These are phyloP conservation scores for Phlebopus sp. DNA, from an alignment of 1,284 basidiomycete genomes.

Conservation along the genomic window DNA sequence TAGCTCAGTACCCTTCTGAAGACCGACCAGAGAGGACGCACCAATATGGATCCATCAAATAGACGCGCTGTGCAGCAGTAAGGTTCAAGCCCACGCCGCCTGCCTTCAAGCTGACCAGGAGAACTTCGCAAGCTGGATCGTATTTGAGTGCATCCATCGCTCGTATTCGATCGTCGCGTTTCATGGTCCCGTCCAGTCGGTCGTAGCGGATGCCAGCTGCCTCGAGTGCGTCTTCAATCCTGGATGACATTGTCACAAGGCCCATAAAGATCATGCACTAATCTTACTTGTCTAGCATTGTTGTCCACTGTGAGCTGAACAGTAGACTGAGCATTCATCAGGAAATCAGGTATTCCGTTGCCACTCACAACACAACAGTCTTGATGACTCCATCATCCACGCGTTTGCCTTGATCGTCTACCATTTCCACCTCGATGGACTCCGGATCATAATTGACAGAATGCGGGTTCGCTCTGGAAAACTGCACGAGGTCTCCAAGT, in stretches of 20 bases:
- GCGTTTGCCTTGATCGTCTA: conserved; percentile 70
- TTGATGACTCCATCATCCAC: conserved; percentile 71
- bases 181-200: conserved; percentile 95
- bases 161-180: conserved; percentile 85
- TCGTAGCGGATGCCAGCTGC: conserved; percentile 80
- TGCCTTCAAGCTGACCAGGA: conserved; percentile 93
- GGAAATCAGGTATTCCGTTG: conserved; percentile 3
- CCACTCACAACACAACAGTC: conserved; percentile 86
- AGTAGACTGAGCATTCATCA: conserved; percentile 17
- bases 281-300: conserved; percentile 87
- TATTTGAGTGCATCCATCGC: conserved; percentile 90
- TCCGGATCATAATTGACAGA: conserved; percentile 81
- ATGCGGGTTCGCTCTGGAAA: conserved; percentile 77
- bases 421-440: conserved; percentile 67
- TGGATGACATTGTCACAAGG: conserved; percentile 28
- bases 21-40: conserved; percentile 32
- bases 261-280: not conserved
- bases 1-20: conserved; percentile 6
- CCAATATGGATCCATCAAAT: conserved; percentile 96
- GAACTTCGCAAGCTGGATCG: conserved; percentile 83
- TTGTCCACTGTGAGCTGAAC: conserved; percentile 89
- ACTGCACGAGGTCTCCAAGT: conserved; percentile 69
- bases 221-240: conserved; percentile 88
- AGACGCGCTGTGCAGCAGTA: conserved; percentile 88
- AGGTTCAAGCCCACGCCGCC: conserved; percentile 97